Conservation (phyloP, 2,329 filamentous ascomycete genomes). For the Helotiales sp. region DNA sequence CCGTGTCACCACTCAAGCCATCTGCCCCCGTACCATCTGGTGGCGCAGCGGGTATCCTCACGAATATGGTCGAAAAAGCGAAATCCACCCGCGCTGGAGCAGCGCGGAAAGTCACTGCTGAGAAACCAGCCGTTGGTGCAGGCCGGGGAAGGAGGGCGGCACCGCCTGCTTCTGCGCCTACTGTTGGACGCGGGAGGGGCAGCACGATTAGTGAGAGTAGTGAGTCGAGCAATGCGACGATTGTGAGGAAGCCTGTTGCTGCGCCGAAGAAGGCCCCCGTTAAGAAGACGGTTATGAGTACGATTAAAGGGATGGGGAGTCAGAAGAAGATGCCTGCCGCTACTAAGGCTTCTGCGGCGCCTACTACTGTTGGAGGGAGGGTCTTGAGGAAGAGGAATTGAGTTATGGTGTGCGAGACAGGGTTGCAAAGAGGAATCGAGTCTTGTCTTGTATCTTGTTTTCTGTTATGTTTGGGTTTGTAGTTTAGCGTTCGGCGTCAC, state of each 20-base stretch:
- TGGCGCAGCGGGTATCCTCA: slow-evolving; percentile 53
- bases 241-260: slow-evolving; percentile 60
- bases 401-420: slow-evolving; percentile 11
- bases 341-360: slow-evolving; percentile 35
- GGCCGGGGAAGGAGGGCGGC: slow-evolving; percentile 38
- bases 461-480: not conserved
- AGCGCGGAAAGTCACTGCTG: slow-evolving; percentile 43
- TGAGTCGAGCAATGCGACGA: slow-evolving; percentile 64
- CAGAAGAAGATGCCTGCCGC: slow-evolving; percentile 58
- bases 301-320: slow-evolving; percentile 56
- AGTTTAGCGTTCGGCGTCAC: slow-evolving; percentile 22
- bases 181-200: slow-evolving; percentile 56
- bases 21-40: slow-evolving; percentile 40
- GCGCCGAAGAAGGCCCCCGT: slow-evolving; percentile 47
- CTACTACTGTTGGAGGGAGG: slow-evolving; percentile 33
- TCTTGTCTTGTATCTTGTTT: slow-evolving; percentile 18
- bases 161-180: slow-evolving; percentile 47
- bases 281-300: slow-evolving; percentile 60
- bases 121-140: slow-evolving; percentile 25
- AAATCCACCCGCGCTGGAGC: slow-evolving; percentile 58
- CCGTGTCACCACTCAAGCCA: slow-evolving; percentile 67
- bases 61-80: slow-evolving; percentile 65
- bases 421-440: not conserved
- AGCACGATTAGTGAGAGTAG: slow-evolving; percentile 68
- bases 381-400: slow-evolving; percentile 43